Base-by-base conservation (phyloP, 805 yeast species). In the Hanseniaspora lachancei region DNA sequence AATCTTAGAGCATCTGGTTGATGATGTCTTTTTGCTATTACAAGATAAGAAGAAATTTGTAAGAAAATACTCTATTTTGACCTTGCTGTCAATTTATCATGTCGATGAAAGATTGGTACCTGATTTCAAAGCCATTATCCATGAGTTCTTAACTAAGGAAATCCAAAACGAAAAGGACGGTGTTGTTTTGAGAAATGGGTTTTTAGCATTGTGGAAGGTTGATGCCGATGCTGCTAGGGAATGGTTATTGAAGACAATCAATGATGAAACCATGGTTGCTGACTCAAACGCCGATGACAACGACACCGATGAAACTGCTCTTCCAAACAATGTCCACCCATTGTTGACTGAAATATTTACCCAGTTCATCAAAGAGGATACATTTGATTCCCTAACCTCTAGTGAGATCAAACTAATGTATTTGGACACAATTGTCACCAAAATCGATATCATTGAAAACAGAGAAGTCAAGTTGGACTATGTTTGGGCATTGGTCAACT, bases 1-100 rank as follows among this genome's bases (percentile, higher is more conserved):
- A 69, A 77, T 93, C 60, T 77, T 93, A 66, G 98, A 95, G 71
- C 95, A 97, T 54, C 77, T 93, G 70, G 93, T 93, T 43, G 96
- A 97, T 34, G 82, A 93, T 43, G 89, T 89, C 47, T 80, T 96
- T 64, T 80, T 81, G 57, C 89, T 97, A 72, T 75, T 95, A 63
- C 95, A 87, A 62, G 96, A 93, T 71, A 84, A 98, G 62, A 97
- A 93, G 70, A 95, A 97, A 10, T 93, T 95, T 66, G 98, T 93
- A 60, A 83, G 99, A 68, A 93, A 93, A 70, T 91, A 93, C 67
- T 98, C 98, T 7, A 89, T 88, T 23, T 84, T 91, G 70, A 95
- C 97, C 43, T 80, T 93, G 58, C 79, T 77, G 63, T 81, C 95
- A 24, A 86, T 93, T 62, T 85, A 78, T 69, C 76, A 81, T 66